Evolutionary conservation across 2,329 filamentous ascomycete genomes (phyloP).

Genomic region (Helicocarpus griseus): DNA sequence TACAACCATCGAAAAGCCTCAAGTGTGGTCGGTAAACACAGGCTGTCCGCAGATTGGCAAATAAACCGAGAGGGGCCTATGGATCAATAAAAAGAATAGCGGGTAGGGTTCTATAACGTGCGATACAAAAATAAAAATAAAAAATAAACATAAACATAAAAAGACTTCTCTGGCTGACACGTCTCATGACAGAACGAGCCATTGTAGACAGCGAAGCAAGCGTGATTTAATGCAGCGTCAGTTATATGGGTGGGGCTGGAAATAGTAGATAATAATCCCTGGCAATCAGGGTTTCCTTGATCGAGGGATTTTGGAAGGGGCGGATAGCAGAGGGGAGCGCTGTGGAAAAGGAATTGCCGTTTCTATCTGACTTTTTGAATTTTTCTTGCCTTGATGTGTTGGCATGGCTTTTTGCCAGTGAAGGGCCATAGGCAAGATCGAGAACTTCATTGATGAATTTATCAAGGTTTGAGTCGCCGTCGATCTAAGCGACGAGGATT

Average conservation of each 20-base stretch:
- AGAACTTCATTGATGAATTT: conserved; percentile 43
- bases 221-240: conserved; percentile 21
- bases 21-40: background rate
- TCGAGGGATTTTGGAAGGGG: conserved; percentile 7
- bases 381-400: conserved; percentile 58
- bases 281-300: conserved; percentile 5
- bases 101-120: conserved; percentile 4
- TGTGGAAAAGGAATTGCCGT: conserved; percentile 4
- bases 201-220: conserved; percentile 15
- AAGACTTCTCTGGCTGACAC: background rate
- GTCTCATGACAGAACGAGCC: conserved; percentile 7
- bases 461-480: conserved; percentile 28
- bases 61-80: conserved; percentile 8
- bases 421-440: conserved; percentile 47
- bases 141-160: too few relatives aligned
- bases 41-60: conserved; percentile 10
- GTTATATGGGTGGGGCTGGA: conserved; percentile 25
- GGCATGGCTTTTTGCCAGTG: conserved; percentile 80
- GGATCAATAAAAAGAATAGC: conserved; percentile 8
- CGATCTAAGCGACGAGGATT: conserved; percentile 27
- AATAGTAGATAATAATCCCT: conserved; percentile 13
- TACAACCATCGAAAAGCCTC: conserved; percentile 4
- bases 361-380: conserved; percentile 7
- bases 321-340: conserved; percentile 4
- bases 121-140: conserved; percentile 2